Evolutionary conservation across 2,329 filamentous ascomycete species (phyloP).

Genomic region (Pestalotiopsis sp.): DNA sequence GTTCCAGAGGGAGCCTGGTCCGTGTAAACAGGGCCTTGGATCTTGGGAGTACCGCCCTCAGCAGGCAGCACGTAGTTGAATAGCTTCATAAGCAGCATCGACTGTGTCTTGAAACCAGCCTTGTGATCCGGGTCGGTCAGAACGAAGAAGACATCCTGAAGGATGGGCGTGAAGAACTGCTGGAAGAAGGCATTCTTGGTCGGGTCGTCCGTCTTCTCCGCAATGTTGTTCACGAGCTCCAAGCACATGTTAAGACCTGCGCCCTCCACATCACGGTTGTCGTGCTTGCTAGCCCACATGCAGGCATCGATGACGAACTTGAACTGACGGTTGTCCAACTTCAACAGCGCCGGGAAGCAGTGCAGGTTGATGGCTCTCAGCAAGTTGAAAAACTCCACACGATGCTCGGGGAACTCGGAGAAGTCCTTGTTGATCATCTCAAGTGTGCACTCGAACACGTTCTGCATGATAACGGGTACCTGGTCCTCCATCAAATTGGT

Average conservation of each 20-base stretch:
- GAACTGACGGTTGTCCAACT: constrained; percentile 94
- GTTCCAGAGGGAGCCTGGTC: constrained; percentile 85
- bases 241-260: constrained; percentile 98
- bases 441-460: constrained; percentile 96
- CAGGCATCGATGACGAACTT: constrained; percentile 99
- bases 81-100: constrained; percentile 89
- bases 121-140: constrained; percentile 98
- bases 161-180: constrained; percentile 91
- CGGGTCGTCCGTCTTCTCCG: constrained; percentile 81
- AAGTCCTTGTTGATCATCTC: constrained; percentile 99
- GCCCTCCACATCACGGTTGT: constrained; percentile 96
- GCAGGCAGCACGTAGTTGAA: constrained; percentile 90
- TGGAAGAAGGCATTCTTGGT: constrained; percentile 97
- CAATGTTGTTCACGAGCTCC: constrained; percentile 96
- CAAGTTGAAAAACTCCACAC: constrained; percentile 99
- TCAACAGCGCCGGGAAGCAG: constrained; percentile 92
- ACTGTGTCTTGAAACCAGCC: constrained; percentile 98
- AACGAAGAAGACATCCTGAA: constrained; percentile 98
- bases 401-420: constrained; percentile 96
- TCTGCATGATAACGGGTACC: constrained; percentile 96
- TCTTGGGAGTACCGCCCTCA: constrained; percentile 73
- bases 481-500: constrained; percentile 97
- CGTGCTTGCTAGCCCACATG: constrained; percentile 99
- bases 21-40: constrained; percentile 88
- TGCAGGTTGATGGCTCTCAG: constrained; percentile 94